Evolutionary conservation across 2,329 filamentous ascomycete species (phyloP), one percentile per base, ranked within the genome.

Genomic region (Colletotrichum eremochloae): DNA sequence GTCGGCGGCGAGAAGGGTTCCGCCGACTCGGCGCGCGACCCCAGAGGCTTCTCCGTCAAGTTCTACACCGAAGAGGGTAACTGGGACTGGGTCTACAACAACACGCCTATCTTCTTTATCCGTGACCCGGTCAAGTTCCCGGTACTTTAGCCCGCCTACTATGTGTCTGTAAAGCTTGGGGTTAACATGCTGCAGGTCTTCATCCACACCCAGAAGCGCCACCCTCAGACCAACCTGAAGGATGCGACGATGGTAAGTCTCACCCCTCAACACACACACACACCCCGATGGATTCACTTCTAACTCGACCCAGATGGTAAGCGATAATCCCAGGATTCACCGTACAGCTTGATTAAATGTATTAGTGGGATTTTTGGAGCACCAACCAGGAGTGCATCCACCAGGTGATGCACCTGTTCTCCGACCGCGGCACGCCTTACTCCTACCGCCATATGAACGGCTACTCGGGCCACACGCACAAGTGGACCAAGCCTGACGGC

Each of bases 91-190:
- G 91, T 94, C 33, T 91, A 89, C 80, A 93, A 93, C 84, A 94
- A 94, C 82, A 94, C 91, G 0, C 92, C 92, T 1, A 86, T 94
- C 36, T 95, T 95, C 86, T 94, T 95, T 85, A 77, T 94, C 33
- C 87, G 92, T 55, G 93, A 94, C 76, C 91, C 92, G 2, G 87
- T 88, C 77, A 94, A 94, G 80, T 94, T 94, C 82, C 92, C 92
- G 46, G 83, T 71, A 63, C 44, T 48, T 60, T 15, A 2, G n/a
- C 5, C 48, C 48, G 48, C 48, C 7, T 24, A 5, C 5, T 36
- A 18, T 3, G 36, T 18, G 15, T 3, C 2, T 44, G 12, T 6
- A 0, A 7, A 52, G 7, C 14, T 1, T 42, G 36, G 4, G 15
- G 18, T 15, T 58, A n/a, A 70, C 61, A n/a, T 15, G 44, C 29